A percentile compares a stretch with the other conserved stretches of the same genome.
phyloP scores from a whole-genome alignment of 768 basidiomycete genomes.

The Pleurotus djamor region DNA sequence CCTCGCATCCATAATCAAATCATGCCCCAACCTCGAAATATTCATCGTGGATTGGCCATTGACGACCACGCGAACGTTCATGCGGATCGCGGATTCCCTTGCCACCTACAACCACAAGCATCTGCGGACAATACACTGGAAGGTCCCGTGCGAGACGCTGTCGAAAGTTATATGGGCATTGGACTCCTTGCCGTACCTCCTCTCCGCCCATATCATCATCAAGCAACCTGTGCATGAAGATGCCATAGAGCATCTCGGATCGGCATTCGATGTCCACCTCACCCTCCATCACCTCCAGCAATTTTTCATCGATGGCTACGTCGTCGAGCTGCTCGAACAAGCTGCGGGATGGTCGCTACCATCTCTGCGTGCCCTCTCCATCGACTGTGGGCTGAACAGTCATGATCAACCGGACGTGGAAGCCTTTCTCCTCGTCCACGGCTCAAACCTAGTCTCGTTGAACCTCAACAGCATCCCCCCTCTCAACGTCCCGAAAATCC shows the following conservation, averaged over 20 bases:
- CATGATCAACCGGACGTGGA: constrained; percentile 56
- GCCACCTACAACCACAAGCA: constrained; percentile 45
- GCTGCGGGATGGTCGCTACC: constrained; percentile 67
- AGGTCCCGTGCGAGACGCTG: constrained; percentile 50
- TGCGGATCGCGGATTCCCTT: constrained; percentile 63
- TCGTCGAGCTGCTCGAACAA: constrained; percentile 69
- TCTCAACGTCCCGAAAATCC: constrained; percentile 55
- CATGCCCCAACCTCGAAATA: constrained; percentile 72
- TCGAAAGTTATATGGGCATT: constrained; percentile 75
- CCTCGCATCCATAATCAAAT: constrained; percentile 56
- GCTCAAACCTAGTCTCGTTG: constrained; percentile 55
- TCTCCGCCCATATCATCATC: constrained; percentile 57
- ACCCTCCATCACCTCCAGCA: constrained; percentile 56
- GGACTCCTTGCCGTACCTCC: constrained; percentile 54
- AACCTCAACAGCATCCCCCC: constrained; percentile 60
- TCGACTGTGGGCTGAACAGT: constrained; percentile 47
- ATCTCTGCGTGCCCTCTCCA: constrained; percentile 50
- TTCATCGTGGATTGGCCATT: constrained; percentile 71
- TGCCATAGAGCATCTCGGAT: constrained; percentile 52
- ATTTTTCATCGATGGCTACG: constrained; percentile 58
- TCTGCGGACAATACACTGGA: constrained; percentile 62
- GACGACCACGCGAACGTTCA: constrained; percentile 43
- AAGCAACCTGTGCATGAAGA: constrained; percentile 21
- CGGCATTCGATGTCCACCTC: constrained; percentile 55
- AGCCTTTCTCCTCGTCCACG: constrained; percentile 60